Evolutionary conservation across 1,284 basidiomycete genomes (phyloP).

Genomic region (Quambalaria eucalypti): DNA sequence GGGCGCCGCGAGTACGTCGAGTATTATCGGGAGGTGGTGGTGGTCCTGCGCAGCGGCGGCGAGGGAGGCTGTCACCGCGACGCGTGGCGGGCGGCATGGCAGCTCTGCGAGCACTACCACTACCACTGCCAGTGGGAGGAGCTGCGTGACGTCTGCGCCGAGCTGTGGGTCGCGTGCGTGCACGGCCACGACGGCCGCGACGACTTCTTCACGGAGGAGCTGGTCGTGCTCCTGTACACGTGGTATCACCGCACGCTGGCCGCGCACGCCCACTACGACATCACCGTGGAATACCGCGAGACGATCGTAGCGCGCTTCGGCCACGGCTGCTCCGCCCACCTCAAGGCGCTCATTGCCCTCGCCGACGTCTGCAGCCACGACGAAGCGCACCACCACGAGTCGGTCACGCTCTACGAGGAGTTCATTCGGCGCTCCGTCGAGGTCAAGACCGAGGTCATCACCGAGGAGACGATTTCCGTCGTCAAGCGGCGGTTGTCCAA

Average conservation of each 20-base stretch:
- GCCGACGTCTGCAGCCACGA: slow-evolving; percentile 4
- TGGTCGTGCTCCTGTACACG: slow-evolving; percentile 3
- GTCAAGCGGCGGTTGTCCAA: slow-evolving; percentile 6
- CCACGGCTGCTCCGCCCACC: slow-evolving; percentile 2
- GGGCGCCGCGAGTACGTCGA: too few relatives aligned
- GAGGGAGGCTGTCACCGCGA: too few relatives aligned
- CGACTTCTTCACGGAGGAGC: slow-evolving; percentile 3
- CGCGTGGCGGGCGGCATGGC: slow-evolving; percentile 5
- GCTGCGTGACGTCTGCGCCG: background rate
- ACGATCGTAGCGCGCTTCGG: background rate
- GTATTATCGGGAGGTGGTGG: too few relatives aligned
- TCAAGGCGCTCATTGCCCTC: slow-evolving; percentile 1
- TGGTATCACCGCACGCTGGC: slow-evolving; percentile 2
- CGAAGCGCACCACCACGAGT: slow-evolving; percentile 5
- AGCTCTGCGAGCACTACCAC: background rate
- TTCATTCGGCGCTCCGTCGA: slow-evolving; percentile 1
- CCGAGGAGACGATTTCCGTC: slow-evolving; percentile 3
- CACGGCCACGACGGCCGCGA: slow-evolving; percentile 4
- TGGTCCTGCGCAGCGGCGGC: too few relatives aligned
- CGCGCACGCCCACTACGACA: slow-evolving; percentile 4
- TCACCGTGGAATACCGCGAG: slow-evolving; percentile 3
- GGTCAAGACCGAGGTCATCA: slow-evolving; percentile 4
- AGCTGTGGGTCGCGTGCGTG: background rate
- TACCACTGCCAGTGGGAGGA: slow-evolving; percentile 1
- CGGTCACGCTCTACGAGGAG: slow-evolving; percentile 6